phyloP scores from a whole-genome alignment of 805 yeast genomes.

The Saccharomyces paradoxus region DNA sequence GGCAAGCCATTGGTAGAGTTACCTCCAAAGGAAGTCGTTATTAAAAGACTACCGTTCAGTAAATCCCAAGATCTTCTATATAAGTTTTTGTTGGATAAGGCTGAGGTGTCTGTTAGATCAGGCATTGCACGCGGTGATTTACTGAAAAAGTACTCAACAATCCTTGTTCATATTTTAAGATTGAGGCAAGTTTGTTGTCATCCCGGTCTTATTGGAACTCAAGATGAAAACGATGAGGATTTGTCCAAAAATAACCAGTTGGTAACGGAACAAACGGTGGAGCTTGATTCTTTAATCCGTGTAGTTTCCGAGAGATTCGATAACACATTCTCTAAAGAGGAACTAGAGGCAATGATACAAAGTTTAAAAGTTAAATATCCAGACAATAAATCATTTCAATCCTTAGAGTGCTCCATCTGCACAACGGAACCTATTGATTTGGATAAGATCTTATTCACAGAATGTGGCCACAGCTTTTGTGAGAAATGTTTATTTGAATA shows the following conservation, averaged over 20 bases:
- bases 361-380: constrained; percentile 22
- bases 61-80: constrained; percentile 60
- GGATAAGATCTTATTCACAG: constrained; percentile 50
- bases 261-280: neutral
- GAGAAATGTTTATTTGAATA: constrained; percentile 64
- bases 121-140: constrained; percentile 59
- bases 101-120: constrained; percentile 52
- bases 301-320: neutral
- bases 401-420: constrained; percentile 79
- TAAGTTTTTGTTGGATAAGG: constrained; percentile 57
- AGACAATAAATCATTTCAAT: constrained; percentile 26
- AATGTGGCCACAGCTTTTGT: constrained; percentile 80
- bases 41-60: constrained; percentile 60
- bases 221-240: constrained; percentile 48
- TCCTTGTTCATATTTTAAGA: constrained; percentile 74
- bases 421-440: constrained; percentile 55
- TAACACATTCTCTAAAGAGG: constrained; percentile 2
- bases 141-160: constrained; percentile 65
- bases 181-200: constrained; percentile 88
- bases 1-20: constrained; percentile 69
- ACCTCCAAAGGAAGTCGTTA: constrained; percentile 65
- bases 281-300: neutral
- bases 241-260: constrained; percentile 15
- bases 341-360: constrained; percentile 2
- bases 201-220: constrained; percentile 48